These are phyloP conservation scores for Agrocybe praecox DNA, from an alignment of 768 basidiomycete genomes.

Conservation along the genomic window DNA sequence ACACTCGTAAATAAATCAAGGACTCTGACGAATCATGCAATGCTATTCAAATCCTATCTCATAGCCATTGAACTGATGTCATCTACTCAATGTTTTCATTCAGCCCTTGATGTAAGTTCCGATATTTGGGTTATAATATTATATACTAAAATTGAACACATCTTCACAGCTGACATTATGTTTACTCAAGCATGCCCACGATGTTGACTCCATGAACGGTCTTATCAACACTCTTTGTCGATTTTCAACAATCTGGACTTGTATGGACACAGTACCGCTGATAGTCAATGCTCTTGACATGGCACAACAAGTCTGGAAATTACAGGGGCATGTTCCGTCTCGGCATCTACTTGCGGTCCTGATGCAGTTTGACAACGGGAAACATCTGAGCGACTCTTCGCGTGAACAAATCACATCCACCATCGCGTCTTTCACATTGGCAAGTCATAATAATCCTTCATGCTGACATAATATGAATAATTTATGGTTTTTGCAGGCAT, in stretches of 20 bases:
- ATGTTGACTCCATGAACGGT: constrained; percentile 55
- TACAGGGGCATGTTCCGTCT: constrained; percentile 59
- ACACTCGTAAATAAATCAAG: constrained; percentile 10
- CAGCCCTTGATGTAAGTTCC: constrained; percentile 64
- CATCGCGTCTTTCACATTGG: constrained; percentile 61
- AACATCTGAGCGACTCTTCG: constrained; percentile 53
- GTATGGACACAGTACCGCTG: constrained; percentile 61
- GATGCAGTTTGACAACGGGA: constrained; percentile 64
- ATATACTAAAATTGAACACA: background rate
- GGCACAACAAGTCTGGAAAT: constrained; percentile 65
- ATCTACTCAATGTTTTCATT: constrained; percentile 63
- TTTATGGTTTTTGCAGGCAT: constrained; percentile 36
- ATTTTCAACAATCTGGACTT: constrained; percentile 74
- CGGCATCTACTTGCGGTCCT: constrained; percentile 65
- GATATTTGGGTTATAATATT: background rate
- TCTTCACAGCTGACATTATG: constrained; percentile 50
- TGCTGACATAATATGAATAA: background rate
- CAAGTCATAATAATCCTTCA: constrained; percentile 30
- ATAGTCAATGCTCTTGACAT: constrained; percentile 63
- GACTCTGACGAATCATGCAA: constrained; percentile 31
- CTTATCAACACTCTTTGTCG: constrained; percentile 76
- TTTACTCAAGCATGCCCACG: constrained; percentile 54
- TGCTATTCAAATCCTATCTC: constrained; percentile 57
- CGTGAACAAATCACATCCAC: constrained; percentile 66
- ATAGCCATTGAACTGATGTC: constrained; percentile 62